phyloP scores from a whole-genome alignment of 768 basidiomycete species.

The Rhizopogon sp. region DNA sequence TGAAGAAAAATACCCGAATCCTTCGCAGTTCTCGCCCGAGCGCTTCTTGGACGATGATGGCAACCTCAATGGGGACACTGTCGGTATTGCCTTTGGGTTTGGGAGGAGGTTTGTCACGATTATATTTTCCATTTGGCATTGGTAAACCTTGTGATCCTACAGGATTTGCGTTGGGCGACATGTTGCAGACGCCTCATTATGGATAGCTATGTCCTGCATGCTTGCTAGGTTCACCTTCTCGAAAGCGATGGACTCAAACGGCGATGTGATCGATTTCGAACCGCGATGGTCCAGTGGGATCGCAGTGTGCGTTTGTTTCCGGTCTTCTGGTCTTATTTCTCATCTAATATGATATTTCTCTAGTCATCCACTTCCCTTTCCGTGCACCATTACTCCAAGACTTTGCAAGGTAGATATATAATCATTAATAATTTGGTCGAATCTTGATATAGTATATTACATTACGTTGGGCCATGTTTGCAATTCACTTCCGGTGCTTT shows the following conservation, averaged over 20 bases:
- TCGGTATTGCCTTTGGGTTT: slow-evolving; percentile 18
- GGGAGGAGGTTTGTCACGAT: slow-evolving; percentile 16
- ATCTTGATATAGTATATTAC: not conserved
- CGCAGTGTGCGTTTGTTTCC: slow-evolving; percentile 7
- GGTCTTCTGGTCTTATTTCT: no score
- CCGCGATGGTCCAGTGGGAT: slow-evolving; percentile 13
- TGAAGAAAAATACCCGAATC: slow-evolving; percentile 25
- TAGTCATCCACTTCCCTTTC: slow-evolving; percentile 15
- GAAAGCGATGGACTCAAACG: slow-evolving; percentile 16
- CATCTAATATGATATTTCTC: not conserved
- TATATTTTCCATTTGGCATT: not conserved
- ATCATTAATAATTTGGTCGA: not conserved
- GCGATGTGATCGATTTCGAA: slow-evolving; percentile 17
- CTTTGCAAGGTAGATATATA: not conserved
- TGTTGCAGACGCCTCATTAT: slow-evolving; percentile 23
- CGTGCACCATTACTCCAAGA: slow-evolving; percentile 9
- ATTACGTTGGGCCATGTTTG: not conserved
- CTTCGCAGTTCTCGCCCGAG: slow-evolving; percentile 27
- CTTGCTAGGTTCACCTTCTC: slow-evolving; percentile 24
- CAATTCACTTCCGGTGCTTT: no score
- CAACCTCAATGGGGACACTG: slow-evolving; percentile 17
- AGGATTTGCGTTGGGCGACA: slow-evolving; percentile 21
- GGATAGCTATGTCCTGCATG: slow-evolving; percentile 21
- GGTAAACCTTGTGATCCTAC: not conserved
- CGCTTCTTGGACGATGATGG: slow-evolving; percentile 22